phyloP scores from a whole-genome alignment of 495 filamentous ascomycete genomes.

The Lasiosphaeriaceae sp. region DNA sequence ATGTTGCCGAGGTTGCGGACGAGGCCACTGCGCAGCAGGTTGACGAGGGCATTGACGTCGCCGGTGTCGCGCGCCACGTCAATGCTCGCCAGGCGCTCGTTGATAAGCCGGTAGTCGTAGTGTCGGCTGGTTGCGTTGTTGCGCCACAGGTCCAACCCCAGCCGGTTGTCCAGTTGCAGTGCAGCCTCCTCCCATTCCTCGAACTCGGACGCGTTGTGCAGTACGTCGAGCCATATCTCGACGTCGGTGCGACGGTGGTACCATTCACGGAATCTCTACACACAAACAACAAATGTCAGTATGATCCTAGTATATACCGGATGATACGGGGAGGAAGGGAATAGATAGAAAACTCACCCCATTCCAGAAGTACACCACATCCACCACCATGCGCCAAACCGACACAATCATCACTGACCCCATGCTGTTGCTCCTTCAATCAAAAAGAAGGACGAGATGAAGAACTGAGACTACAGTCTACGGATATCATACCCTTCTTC shows the following conservation, averaged over 20 bases:
- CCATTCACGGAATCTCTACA: constrained; percentile 34
- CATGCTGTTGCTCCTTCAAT: constrained; percentile 19
- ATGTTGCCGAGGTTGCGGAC: constrained; percentile 93
- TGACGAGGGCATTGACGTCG: constrained; percentile 70
- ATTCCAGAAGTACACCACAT: constrained; percentile 64
- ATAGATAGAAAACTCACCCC: constrained; percentile 42
- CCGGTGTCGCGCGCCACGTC: constrained; percentile 69
- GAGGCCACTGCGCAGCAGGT: constrained; percentile 78
- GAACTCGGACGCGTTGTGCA: constrained; percentile 62
- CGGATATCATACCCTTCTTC: background rate
- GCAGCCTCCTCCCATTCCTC: constrained; percentile 85
- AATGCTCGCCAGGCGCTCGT: constrained; percentile 68
- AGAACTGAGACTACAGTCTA: too few relatives aligned
- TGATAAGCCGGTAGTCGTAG: constrained; percentile 88
- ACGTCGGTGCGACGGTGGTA: constrained; percentile 50
- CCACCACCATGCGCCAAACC: constrained; percentile 52
- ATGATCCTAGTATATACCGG: background rate
- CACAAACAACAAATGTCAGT: background rate
- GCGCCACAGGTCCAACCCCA: constrained; percentile 80
- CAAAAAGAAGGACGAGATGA: background rate
- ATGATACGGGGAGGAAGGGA: background rate
- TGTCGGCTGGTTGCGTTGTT: constrained; percentile 75
- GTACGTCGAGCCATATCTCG: constrained; percentile 51
- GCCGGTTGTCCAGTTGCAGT: constrained; percentile 69
- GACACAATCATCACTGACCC: constrained; percentile 38